A percentile compares a stretch with the other conserved stretches of the same genome.
Conservation (phyloP, 2,329 filamentous ascomycete species). For the Cercospora citrullina region DNA sequence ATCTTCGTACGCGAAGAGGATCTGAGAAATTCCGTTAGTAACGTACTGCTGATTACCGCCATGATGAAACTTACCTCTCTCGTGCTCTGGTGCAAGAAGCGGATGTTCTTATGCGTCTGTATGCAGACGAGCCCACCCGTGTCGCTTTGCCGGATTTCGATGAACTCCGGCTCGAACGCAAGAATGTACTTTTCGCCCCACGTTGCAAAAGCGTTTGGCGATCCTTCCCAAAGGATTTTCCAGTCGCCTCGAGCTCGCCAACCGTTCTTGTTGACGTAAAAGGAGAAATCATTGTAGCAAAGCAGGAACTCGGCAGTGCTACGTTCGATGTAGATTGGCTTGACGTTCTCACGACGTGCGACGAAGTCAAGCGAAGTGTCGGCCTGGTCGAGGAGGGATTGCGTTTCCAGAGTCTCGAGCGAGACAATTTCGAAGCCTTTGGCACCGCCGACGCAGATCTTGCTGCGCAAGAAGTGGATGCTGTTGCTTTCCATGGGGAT, state of each 20-base stretch:
- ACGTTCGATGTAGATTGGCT: slow-evolving; percentile 94
- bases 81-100: slow-evolving; percentile 91
- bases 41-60: background rate
- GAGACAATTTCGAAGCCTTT: slow-evolving; percentile 96
- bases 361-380: slow-evolving; percentile 98
- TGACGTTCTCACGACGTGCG: slow-evolving; percentile 79
- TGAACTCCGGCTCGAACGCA: slow-evolving; percentile 95
- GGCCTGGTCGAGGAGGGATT: slow-evolving; percentile 93
- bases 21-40: slow-evolving; percentile 56
- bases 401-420: slow-evolving; percentile 94
- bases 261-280: slow-evolving; percentile 98
- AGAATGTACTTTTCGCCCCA: slow-evolving; percentile 91
- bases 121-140: slow-evolving; percentile 89
- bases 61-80: slow-evolving; percentile 72
- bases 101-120: slow-evolving; percentile 91
- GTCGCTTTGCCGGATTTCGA: slow-evolving; percentile 94
- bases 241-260: slow-evolving; percentile 96
- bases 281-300: slow-evolving; percentile 98
- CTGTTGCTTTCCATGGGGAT: slow-evolving; percentile 98
- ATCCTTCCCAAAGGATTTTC: slow-evolving; percentile 97
- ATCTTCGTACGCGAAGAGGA: slow-evolving; percentile 96
- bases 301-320: slow-evolving; percentile 96
- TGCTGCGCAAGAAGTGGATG: slow-evolving; percentile 95
- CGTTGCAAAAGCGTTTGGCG: slow-evolving; percentile 85
- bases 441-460: slow-evolving; percentile 92